Evolutionary conservation across 1,284 basidiomycete genomes (phyloP).

Genomic region (Moesziomyces antarcticus): DNA sequence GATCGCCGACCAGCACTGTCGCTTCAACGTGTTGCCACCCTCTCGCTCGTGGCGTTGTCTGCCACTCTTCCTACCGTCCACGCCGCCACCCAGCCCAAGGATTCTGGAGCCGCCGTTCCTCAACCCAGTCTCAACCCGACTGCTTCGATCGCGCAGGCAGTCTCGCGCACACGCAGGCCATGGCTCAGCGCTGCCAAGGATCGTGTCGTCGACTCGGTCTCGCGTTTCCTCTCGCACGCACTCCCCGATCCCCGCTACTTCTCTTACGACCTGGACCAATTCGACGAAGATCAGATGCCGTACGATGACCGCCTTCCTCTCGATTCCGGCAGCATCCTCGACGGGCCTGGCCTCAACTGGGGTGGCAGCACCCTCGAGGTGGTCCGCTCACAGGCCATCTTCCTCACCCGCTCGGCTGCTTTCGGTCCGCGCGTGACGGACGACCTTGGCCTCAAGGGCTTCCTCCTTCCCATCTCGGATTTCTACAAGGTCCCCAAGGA

Average conservation of each 20-base stretch:
- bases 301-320: constrained; percentile 20
- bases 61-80: constrained; percentile 15
- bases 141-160: constrained; percentile 22
- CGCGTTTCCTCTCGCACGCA: constrained; percentile 34
- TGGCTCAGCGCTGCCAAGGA: constrained; percentile 38
- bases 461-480: constrained; percentile 54
- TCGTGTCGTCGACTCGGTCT: constrained; percentile 19
- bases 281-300: constrained; percentile 18
- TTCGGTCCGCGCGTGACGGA: constrained; percentile 59
- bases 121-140: constrained; percentile 22
- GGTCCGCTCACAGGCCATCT: constrained; percentile 59
- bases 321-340: constrained; percentile 41
- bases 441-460: constrained; percentile 56
- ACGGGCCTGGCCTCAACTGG: constrained; percentile 51
- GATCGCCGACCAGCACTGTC: constrained; percentile 5
- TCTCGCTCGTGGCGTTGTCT: constrained; percentile 24
- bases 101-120: background rate
- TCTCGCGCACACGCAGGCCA: constrained; percentile 29
- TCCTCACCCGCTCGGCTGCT: constrained; percentile 62
- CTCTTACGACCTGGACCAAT: constrained; percentile 43
- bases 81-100: background rate
- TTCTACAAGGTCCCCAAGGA: constrained; percentile 52
- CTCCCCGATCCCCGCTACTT: constrained; percentile 46
- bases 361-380: constrained; percentile 59
- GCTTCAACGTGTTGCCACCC: constrained; percentile 18